Evolutionary conservation across 2,329 filamentous ascomycete genomes (phyloP).

Genomic region (Sporothrix brunneoviolacea): DNA sequence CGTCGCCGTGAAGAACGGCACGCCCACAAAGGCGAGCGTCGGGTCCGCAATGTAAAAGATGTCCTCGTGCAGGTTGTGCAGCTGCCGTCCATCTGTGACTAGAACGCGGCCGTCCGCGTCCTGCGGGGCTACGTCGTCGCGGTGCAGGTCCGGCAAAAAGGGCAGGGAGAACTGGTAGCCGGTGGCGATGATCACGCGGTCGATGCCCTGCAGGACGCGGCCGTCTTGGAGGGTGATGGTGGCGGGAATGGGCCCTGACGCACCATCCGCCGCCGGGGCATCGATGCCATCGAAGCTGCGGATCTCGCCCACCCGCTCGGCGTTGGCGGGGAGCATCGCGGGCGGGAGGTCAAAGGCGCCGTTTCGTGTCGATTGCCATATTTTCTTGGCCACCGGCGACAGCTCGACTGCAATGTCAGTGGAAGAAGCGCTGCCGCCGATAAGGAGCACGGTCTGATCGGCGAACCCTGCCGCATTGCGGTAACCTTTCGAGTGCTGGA

Average conservation of each 20-base stretch:
- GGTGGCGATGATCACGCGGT: slow-evolving; percentile 58
- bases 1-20: slow-evolving; percentile 59
- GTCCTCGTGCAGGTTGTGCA: slow-evolving; percentile 54
- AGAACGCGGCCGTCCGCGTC: slow-evolving; percentile 38
- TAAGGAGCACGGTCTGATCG: slow-evolving; percentile 34
- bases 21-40: slow-evolving; percentile 55
- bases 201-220: slow-evolving; percentile 44
- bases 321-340: slow-evolving; percentile 46
- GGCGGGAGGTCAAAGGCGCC: slow-evolving; percentile 54
- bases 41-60: slow-evolving; percentile 66
- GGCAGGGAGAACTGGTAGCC: slow-evolving; percentile 49
- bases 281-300: slow-evolving; percentile 31
- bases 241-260: slow-evolving; percentile 38
- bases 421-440: slow-evolving; percentile 45
- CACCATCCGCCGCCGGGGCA: background rate
- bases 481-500: slow-evolving; percentile 68
- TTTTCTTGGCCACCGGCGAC: slow-evolving; percentile 28
- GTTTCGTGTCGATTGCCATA: slow-evolving; percentile 49
- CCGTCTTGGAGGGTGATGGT: slow-evolving; percentile 48
- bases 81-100: slow-evolving; percentile 41
- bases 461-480: slow-evolving; percentile 40
- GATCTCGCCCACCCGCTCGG: slow-evolving; percentile 46
- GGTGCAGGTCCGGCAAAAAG: slow-evolving; percentile 48
- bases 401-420: slow-evolving; percentile 37
- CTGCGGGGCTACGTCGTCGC: slow-evolving; percentile 30